phyloP scores from a whole-genome alignment of 176 grass and related monocot genomes.

The Hordeum marinum region DNA sequence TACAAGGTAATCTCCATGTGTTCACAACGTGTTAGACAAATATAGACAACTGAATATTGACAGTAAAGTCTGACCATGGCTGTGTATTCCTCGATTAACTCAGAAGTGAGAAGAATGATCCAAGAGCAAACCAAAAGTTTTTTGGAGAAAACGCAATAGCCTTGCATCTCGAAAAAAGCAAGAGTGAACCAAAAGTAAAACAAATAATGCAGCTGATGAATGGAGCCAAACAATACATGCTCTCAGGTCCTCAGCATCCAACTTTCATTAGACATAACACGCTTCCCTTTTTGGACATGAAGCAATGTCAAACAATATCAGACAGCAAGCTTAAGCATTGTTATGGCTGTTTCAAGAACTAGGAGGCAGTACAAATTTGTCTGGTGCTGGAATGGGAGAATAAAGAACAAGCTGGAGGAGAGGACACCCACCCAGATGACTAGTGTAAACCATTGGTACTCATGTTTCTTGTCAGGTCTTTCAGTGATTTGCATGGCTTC shows the following conservation, averaged over 20 bases:
- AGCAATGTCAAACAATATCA: not conserved
- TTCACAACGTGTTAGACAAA: not conserved
- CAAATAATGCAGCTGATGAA: constrained; percentile 6
- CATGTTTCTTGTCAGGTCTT: not conserved
- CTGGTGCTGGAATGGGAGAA: not conserved
- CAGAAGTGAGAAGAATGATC: not conserved
- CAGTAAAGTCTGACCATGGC: not conserved
- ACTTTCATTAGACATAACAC: not conserved
- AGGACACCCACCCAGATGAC: not conserved
- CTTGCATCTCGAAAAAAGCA: too few relatives aligned
- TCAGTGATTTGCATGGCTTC: not conserved
- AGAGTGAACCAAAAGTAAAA: not conserved
- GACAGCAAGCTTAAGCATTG: not conserved
- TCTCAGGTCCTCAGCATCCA: not conserved
- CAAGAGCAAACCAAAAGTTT: not conserved
- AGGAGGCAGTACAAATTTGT: not conserved
- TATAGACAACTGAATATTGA: constrained; percentile 10
- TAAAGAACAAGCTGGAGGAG: not conserved
- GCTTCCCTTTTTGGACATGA: not conserved
- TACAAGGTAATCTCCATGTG: constrained; percentile 7
- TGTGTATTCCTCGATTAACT: constrained; percentile 1
- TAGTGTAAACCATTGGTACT: not conserved
- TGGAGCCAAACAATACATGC: not conserved
- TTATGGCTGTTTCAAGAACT: not conserved
- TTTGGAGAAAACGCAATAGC: too few relatives aligned